Evolutionary conservation across 176 grass and related monocot genomes (phyloP).

Genomic region (Aegilops longissima): DNA sequence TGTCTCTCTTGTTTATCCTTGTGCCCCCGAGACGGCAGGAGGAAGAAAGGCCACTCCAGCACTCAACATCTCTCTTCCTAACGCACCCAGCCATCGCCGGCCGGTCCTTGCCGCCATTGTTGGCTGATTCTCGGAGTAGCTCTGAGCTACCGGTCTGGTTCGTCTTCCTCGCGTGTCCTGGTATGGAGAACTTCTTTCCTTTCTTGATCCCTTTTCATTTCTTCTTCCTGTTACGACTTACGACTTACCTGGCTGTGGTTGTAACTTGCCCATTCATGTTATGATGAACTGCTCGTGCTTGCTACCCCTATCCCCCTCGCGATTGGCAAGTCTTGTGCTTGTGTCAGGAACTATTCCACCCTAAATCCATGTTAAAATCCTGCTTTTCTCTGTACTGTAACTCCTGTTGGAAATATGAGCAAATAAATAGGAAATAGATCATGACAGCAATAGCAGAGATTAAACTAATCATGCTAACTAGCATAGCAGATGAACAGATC

Average conservation of each 20-base stretch:
- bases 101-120: not conserved
- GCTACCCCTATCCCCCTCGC: not conserved
- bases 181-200: not conserved
- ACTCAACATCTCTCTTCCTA: not conserved
- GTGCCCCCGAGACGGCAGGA: not conserved
- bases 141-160: not conserved
- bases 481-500: no score
- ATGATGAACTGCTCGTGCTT: not conserved
- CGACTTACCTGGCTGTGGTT: not conserved
- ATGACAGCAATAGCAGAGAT: no score
- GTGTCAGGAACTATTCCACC: not conserved
- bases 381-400: not conserved
- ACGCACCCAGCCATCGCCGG: not conserved
- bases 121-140: not conserved
- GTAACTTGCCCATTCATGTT: not conserved
- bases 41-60: not conserved
- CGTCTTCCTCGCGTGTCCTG: not conserved
- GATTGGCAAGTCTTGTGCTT: not conserved
- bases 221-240: not conserved
- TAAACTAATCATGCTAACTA: no score
- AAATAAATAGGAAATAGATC: no score
- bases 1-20: not conserved
- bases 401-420: no score
- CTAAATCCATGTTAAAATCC: not conserved
- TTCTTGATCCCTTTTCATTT: constrained; percentile 2